Percentiles rank a stretch among this genome's conserved stretches.
Conservation (phyloP, 139 green algal species). For the Closterium sp. region DNA sequence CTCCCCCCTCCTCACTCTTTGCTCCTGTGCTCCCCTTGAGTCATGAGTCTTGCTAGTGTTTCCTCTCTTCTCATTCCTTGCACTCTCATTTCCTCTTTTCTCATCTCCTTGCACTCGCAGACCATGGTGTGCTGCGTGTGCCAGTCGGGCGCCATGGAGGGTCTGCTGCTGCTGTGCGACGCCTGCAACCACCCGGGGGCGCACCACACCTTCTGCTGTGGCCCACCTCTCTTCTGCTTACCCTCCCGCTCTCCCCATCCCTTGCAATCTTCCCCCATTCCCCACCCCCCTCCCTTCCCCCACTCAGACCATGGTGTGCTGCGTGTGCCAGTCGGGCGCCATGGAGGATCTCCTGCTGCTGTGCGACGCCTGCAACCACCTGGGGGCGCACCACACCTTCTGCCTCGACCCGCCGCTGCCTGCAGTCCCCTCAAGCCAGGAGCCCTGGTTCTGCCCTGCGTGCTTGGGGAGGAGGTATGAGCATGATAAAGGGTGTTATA, state of each 20-base stretch:
- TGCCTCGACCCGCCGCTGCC: not conserved
- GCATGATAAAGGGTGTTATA: too few species aligned
- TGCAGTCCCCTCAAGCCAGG: not conserved
- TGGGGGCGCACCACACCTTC: conserved; percentile 1
- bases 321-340: not conserved
- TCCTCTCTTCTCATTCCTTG: too few species aligned
- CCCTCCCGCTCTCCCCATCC: too few species aligned
- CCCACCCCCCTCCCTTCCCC: not conserved
- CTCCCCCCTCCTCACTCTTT: too few species aligned
- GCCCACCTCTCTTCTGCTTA: not conserved
- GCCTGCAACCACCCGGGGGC: not conserved
- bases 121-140: conserved; percentile 4
- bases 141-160: not conserved
- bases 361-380: not conserved
- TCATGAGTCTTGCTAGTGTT: too few species aligned
- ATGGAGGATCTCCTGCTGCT: not conserved
- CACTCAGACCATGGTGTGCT: not conserved
- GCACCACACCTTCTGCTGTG: not conserved
- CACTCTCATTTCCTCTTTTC: too few species aligned
- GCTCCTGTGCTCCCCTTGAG: too few species aligned
- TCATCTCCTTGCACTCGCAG: not conserved
- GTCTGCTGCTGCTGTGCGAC: not conserved
- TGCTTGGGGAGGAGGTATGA: not conserved
- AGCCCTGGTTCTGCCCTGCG: conserved; percentile 4
- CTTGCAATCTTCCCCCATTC: too few species aligned